Evolutionary conservation across 345 rosid species (phyloP), one percentile per base, ranked within the genome.

Genomic region (Tarenaya hassleriana): DNA sequence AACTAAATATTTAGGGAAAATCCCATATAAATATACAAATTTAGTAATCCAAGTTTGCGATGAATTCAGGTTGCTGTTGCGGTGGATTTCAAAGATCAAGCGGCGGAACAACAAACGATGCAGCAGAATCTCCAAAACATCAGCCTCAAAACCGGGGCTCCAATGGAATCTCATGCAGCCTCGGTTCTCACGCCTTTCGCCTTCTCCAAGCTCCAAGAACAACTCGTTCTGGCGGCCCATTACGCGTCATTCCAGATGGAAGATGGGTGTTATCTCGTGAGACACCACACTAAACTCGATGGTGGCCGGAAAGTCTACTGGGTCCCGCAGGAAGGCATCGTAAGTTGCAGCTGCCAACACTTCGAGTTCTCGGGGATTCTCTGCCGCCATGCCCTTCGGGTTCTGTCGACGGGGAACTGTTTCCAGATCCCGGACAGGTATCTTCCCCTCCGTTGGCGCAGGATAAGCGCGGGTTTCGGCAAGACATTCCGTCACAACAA

Each of bases 331-430:
- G 98, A 86, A 58, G 96, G 83, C 70, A 74, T 84, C 62, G 71
- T 91, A 71, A 84, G 87, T 67, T 91, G 98, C 76, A 84, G 92
- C 57, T 91, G 98, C 75, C 94, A 91, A 55, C 82, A 70, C 53
- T 91, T 91, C 67, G 95, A 91, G 76, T 82, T 91, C 66, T 91
- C 87, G n/a, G 98, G 98, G 48, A 77, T 82, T 60, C 98, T 91
- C 24, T 91, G 98, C 51, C 69, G 96, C 17, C 98, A 91, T 55
- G 80, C 96, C 45, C 92, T 91, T 54, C 84, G 95, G 40, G 92
- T 91, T 53, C 95, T 91, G 60, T 86, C 98, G 1, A 74, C 96
- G 0, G 91, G 87, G 20, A 91, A 91, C 65, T 91, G 98, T 68
- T 91, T 91, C 61, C 96, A 91, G 69, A 75, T 84, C 32, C 98